Evolutionary conservation across 1,284 basidiomycete genomes (phyloP), one percentile per base, ranked within the genome.

Genomic region (Ganoderma sinense): DNA sequence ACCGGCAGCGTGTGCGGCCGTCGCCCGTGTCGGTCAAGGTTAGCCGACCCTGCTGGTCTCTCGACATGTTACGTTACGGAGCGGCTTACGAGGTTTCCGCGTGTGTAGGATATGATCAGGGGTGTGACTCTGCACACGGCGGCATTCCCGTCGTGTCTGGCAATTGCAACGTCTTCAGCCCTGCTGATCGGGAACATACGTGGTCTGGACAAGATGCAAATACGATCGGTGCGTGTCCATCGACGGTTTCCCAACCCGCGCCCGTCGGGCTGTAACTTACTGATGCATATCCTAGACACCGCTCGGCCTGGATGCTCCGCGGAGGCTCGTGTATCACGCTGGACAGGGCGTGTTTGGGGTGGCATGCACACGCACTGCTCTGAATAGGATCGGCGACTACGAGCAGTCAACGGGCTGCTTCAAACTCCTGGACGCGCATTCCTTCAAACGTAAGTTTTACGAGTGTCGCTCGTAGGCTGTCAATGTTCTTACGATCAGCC

Each of bases 181-280:
- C 79, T 97, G 11, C 80, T 87, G 60, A 87, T 97, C 56, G 92
- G 92, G 13, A 84, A 83, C 20, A 84, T 95, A 18, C 83, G 84
- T n/a, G 88, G 91, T 67, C 82, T 95, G 13, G 91, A 94, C 75
- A 94, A 94, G 81, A 86, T 96, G 78, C 93, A 96, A 73, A 91
- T 97, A 48, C 89, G 91, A 71, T 88, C 94, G 40, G 92, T 95
- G 77, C 70, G 87, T 77, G 43, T n/a, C 29, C 7, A 8, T 45
- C 23, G 62, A 18, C 16, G 36, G 48, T 43, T 62, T 11, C 11
- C 43, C 20, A 20, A 65, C 41, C n/a, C 53, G 26, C 64, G 51
- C 43, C 5, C 5, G 18, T 43, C 16, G 23, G 60, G 31, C 65
- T 60, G 31, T 33, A n/a, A 51, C 48, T 23, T 23, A 33, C 36